Evolutionary conservation across 306 rosid species (phyloP).

Genomic region (Cajanus cajan): DNA sequence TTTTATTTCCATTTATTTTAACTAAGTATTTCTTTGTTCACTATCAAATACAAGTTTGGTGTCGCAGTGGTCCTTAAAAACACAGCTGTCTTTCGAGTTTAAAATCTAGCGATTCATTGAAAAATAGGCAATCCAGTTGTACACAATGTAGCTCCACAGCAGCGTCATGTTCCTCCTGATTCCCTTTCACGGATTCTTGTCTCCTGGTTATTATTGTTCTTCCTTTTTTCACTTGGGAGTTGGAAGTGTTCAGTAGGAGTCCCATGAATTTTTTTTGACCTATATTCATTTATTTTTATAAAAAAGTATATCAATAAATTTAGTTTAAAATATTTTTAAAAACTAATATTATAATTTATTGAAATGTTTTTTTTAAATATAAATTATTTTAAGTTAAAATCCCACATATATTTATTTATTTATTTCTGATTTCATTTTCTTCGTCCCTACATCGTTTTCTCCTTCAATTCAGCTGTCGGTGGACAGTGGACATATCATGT

Average conservation of each 20-base stretch:
- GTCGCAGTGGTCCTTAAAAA: no score
- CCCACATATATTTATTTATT: no score
- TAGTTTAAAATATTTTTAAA: not conserved
- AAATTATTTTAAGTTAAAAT: no score
- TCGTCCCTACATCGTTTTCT: not conserved
- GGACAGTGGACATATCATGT: no score
- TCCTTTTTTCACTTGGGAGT: not conserved
- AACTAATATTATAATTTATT: no score
- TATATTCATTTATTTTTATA: not conserved
- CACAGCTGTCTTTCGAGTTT: conserved; percentile 4
- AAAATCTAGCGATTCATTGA: not conserved
- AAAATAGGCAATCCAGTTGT: conserved; percentile 24
- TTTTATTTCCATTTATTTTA: no score
- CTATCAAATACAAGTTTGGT: no score
- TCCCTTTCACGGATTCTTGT: conserved; percentile 38
- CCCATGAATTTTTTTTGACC: not conserved
- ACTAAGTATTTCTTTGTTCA: no score
- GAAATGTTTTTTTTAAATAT: no score
- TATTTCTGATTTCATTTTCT: not conserved
- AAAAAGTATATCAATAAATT: not conserved
- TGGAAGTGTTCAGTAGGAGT: not conserved
- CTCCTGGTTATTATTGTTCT: not conserved
- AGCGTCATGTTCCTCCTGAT: conserved; percentile 14
- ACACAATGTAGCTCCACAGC: not conserved
- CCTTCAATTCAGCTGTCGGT: not conserved